Conservation (phyloP, 2,329 filamentous ascomycete genomes). For the Colletotrichum sp. region DNA sequence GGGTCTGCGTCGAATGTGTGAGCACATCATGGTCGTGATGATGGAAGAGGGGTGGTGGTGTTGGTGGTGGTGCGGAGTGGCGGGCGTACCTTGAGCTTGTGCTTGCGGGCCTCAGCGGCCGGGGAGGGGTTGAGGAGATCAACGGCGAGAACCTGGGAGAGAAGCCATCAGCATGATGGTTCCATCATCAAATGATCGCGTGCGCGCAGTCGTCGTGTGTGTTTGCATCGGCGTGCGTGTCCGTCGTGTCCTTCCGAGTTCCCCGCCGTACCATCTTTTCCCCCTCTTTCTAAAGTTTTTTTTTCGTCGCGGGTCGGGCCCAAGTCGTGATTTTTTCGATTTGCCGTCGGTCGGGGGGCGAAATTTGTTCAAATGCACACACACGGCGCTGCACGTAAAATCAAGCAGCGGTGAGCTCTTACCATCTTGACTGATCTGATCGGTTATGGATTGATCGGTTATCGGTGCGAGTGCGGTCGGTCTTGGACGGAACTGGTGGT, state of each 20-base stretch:
- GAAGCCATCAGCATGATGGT: slow-evolving; percentile 28
- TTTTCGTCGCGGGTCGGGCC: slow-evolving; percentile 17
- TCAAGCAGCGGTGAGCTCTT: slow-evolving; percentile 43
- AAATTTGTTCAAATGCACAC: slow-evolving; percentile 14
- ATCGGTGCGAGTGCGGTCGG: slow-evolving; percentile 52
- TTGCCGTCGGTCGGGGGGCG: slow-evolving; percentile 7
- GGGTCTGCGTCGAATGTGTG: slow-evolving; percentile 62
- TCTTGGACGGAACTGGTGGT: slow-evolving; percentile 57
- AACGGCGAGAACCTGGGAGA: slow-evolving; percentile 94
- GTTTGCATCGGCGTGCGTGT: neutral
- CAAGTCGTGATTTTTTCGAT: slow-evolving; percentile 22
- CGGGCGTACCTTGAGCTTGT: slow-evolving; percentile 96
- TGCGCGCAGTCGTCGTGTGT: slow-evolving; percentile 3
- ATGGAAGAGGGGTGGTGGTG: neutral
- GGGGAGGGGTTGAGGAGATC: slow-evolving; percentile 99
- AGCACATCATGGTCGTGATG: slow-evolving; percentile 2
- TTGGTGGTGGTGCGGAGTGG: neutral
- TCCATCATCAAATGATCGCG: slow-evolving; percentile 16
- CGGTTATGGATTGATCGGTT: slow-evolving; percentile 38
- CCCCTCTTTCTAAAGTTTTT: slow-evolving; percentile 5
- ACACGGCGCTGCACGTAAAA: slow-evolving; percentile 18
- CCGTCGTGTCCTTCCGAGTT: slow-evolving; percentile 1
- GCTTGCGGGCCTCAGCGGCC: slow-evolving; percentile 98
- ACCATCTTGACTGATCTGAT: slow-evolving; percentile 71
- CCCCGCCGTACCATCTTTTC: slow-evolving; percentile 17